Percentiles rank a stretch among this genome's conserved stretches.
Conservation (phyloP, 768 basidiomycete genomes). For the Auriculariales sp. region DNA sequence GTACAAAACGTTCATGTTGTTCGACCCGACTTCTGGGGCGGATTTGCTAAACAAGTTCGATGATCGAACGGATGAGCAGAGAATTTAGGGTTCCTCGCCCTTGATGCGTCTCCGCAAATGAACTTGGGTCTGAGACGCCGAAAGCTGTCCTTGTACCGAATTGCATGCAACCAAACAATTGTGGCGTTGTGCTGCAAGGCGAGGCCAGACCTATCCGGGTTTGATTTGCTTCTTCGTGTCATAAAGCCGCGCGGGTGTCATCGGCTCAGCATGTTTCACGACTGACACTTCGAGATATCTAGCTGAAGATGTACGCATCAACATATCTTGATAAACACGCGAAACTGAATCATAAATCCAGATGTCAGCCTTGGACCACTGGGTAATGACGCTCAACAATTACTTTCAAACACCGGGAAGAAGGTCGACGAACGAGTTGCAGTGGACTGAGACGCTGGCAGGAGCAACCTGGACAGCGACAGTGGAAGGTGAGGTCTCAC, state of each 20-base stretch:
- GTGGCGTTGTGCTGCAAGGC: not conserved
- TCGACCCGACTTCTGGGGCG: too few species aligned
- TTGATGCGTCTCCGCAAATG: too few species aligned
- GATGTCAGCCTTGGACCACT: too few species aligned
- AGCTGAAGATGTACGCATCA: not conserved
- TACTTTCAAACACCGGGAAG: not conserved
- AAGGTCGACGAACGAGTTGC: not conserved
- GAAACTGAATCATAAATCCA: too few species aligned
- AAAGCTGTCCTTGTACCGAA: too few species aligned
- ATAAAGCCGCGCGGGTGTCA: not conserved
- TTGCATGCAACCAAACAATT: too few species aligned
- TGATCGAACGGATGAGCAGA: too few species aligned
- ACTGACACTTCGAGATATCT: not conserved
- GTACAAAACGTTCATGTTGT: too few species aligned
- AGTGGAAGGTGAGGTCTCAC: not conserved
- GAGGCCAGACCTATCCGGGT: not conserved
- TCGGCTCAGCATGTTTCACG: not conserved
- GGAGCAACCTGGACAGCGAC: not conserved
- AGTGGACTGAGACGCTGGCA: not conserved
- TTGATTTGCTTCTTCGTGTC: not conserved
- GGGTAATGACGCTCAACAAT: not conserved
- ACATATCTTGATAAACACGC: too few species aligned
- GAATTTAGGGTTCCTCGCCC: too few species aligned
- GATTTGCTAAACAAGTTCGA: too few species aligned
- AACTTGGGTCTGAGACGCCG: too few species aligned